These are phyloP conservation scores for Glycine soja DNA, from an alignment of 306 rosid genomes.

Conservation along the genomic window DNA sequence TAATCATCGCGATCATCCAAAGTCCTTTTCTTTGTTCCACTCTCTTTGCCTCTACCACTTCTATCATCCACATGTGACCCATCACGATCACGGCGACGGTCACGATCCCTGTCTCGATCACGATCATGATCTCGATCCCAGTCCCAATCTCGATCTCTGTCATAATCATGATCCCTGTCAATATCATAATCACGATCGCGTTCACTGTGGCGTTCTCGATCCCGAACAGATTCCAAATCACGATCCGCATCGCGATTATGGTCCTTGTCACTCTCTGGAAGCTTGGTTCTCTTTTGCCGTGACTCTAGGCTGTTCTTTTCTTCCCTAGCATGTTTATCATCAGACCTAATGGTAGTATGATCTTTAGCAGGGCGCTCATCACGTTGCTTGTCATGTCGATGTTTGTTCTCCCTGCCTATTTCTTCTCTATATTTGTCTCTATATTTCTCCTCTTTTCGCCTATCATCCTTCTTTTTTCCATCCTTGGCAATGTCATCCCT, in stretches of 20 bases:
- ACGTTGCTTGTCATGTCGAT: constrained; percentile 74
- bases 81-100: constrained; percentile 62
- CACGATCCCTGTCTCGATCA: constrained; percentile 59
- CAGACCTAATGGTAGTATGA: constrained; percentile 66
- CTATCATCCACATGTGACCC: constrained; percentile 79
- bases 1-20: constrained; percentile 81
- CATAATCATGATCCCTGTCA: constrained; percentile 68
- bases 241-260: constrained; percentile 50
- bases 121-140: constrained; percentile 61
- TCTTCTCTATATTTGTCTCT: constrained; percentile 81
- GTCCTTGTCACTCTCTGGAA: constrained; percentile 68
- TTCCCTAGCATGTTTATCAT: constrained; percentile 77
- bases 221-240: constrained; percentile 56
- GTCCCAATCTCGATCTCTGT: constrained; percentile 62
- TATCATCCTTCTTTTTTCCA: constrained; percentile 82
- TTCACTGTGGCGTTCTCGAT: constrained; percentile 56
- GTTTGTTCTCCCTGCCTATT: constrained; percentile 75
- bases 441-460: constrained; percentile 82
- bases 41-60: constrained; percentile 65
- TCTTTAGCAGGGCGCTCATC: constrained; percentile 76
- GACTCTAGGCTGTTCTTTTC: constrained; percentile 72
- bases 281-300: constrained; percentile 77
- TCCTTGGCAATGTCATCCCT: constrained; percentile 76
- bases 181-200: constrained; percentile 63
- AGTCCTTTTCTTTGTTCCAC: constrained; percentile 82